Percentiles rank a stretch among this genome's conserved stretches.
Conservation (phyloP, 169 alveolate genomes). For the Blepharisma undulans region DNA sequence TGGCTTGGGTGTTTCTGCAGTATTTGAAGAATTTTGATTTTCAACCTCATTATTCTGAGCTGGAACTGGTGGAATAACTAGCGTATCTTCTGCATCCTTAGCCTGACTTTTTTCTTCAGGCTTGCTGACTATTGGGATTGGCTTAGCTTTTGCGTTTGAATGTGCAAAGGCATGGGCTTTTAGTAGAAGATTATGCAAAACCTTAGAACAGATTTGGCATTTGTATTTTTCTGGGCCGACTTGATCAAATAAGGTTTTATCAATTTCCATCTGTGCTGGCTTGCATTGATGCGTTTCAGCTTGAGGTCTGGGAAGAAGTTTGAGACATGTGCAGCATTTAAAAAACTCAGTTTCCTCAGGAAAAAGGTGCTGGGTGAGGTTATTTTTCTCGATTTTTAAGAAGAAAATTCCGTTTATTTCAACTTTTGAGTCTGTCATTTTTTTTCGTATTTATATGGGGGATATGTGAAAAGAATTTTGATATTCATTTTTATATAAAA, state of each 20-base stretch:
- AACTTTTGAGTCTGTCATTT: background rate
- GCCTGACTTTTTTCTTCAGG: background rate
- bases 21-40: background rate
- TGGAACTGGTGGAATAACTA: background rate
- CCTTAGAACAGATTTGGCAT: background rate
- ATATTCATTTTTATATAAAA: background rate
- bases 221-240: background rate
- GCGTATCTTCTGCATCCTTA: background rate
- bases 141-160: background rate
- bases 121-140: background rate
- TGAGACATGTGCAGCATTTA: background rate
- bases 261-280: background rate
- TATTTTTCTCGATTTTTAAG: background rate
- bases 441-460: background rate
- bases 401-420: background rate
- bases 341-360: background rate
- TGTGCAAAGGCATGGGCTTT: background rate
- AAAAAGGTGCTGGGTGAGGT: background rate
- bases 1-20: background rate
- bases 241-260: background rate
- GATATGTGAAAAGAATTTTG: background rate
- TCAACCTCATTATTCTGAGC: background rate
- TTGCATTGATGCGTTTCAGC: background rate
- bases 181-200: background rate
- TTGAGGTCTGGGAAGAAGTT: background rate